Conservation (phyloP, 441 rosid species). For the Gossypium trilobum region DNA sequence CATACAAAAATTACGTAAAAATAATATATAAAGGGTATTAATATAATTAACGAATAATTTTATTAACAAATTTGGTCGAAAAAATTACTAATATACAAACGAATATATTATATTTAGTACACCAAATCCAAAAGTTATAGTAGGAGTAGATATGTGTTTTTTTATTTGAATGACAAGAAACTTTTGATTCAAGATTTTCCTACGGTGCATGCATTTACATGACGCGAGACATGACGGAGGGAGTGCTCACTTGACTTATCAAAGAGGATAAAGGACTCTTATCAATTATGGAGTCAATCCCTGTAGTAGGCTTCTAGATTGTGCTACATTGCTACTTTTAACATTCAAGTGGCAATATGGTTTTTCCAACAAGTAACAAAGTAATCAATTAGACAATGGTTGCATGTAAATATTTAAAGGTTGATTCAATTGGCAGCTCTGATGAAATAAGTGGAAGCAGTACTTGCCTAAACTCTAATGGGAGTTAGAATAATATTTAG, state of each 20-base stretch:
- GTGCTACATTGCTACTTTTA: not conserved
- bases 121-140: not conserved
- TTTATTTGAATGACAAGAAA: not conserved
- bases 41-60: too few species aligned
- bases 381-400: not conserved
- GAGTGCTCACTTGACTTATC: conserved; percentile 5
- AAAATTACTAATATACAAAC: too few species aligned
- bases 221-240: not conserved
- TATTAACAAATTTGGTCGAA: too few species aligned
- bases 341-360: not conserved
- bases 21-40: too few species aligned
- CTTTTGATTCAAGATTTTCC: not conserved
- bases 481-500: not conserved
- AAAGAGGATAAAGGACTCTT: not conserved
- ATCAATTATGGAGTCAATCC: not conserved
- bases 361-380: not conserved
- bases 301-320: not conserved
- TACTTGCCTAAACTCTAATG: not conserved
- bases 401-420: not conserved
- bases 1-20: too few species aligned
- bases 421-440: not conserved
- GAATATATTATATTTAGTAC: too few species aligned
- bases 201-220: conserved; percentile 1
- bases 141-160: conserved; percentile 11
- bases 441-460: not conserved